Percentiles rank a stretch among this genome's conserved stretches.
phyloP scores from a whole-genome alignment of 106 monocot genomes.

The Acanthochlamys bracteata region DNA sequence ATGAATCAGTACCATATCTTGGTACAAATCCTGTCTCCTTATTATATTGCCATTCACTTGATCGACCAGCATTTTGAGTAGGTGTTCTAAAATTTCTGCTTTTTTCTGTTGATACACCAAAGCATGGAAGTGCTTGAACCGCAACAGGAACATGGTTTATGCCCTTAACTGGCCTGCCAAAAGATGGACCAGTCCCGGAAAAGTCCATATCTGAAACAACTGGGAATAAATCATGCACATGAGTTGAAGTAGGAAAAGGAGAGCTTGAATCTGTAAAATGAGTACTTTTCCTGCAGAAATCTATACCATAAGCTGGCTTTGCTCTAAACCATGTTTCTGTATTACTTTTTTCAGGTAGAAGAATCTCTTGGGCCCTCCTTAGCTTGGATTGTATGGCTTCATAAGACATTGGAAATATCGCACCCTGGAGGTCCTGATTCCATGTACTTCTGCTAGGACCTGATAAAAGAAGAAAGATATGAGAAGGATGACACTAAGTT shows the following conservation, averaged over 20 bases:
- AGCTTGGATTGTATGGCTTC: conserved; percentile 10
- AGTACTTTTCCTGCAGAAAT: conserved; percentile 7
- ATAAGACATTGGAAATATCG: conserved; percentile 12
- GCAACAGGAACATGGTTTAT: background rate
- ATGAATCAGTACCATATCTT: background rate
- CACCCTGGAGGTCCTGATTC: conserved; percentile 6
- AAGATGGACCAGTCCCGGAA: conserved; percentile 9
- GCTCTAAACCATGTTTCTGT: conserved; percentile 19
- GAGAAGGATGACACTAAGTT: background rate
- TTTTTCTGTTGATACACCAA: conserved; percentile 2
- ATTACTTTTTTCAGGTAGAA: conserved; percentile 13
- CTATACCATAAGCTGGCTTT: conserved; percentile 6
- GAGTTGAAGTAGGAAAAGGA: background rate
- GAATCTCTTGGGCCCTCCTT: conserved; percentile 9
- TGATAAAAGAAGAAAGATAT: conserved; percentile 11
- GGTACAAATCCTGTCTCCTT: background rate
- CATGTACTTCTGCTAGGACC: conserved; percentile 3
- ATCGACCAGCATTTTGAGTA: background rate
- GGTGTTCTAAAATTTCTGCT: conserved; percentile 4
- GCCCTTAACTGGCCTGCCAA: conserved; percentile 9
- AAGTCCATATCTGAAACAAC: conserved; percentile 12
- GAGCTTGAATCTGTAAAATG: conserved; percentile 3
- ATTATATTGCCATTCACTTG: background rate
- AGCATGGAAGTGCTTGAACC: conserved; percentile 18
- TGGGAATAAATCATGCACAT: conserved; percentile 9